Percentiles rank a stretch among this genome's conserved stretches.
These are phyloP conservation scores for Chaetomiaceae sp. DNA, from an alignment of 2,329 filamentous ascomycete species.

Conservation along the genomic window DNA sequence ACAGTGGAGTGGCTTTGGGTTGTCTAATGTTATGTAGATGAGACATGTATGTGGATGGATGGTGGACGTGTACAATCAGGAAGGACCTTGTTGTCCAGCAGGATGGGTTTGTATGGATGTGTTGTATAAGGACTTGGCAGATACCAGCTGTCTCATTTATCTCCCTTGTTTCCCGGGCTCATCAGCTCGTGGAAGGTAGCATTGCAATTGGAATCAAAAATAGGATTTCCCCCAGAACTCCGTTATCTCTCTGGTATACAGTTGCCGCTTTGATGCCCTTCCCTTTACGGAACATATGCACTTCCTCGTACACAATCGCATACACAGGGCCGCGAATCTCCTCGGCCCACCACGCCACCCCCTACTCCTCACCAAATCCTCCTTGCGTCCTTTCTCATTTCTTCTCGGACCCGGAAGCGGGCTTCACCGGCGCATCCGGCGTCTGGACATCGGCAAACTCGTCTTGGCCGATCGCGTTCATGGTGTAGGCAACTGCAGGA, in stretches of 20 bases:
- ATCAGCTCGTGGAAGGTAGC: not conserved
- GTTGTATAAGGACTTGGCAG: conserved; percentile 5
- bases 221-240: conserved; percentile 12
- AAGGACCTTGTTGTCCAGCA: not conserved
- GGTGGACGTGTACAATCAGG: conserved; percentile 1
- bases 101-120: conserved; percentile 1
- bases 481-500: conserved; percentile 52
- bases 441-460: conserved; percentile 95
- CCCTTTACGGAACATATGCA: too few relatives aligned
- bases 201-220: conserved; percentile 3
- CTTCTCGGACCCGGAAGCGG: conserved; percentile 33
- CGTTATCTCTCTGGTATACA: not conserved
- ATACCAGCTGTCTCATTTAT: not conserved
- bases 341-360: not conserved
- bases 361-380: not conserved
- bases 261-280: too few relatives aligned
- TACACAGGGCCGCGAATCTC: not conserved
- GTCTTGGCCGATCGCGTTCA: conserved; percentile 87
- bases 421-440: conserved; percentile 59
- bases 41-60: conserved; percentile 2
- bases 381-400: conserved; percentile 9
- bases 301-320: too few relatives aligned
- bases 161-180: not conserved
- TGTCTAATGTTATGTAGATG: conserved; percentile 13
- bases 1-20: not conserved